phyloP scores from a whole-genome alignment of 176 grass and related monocot genomes.

The Oryza nivara region DNA sequence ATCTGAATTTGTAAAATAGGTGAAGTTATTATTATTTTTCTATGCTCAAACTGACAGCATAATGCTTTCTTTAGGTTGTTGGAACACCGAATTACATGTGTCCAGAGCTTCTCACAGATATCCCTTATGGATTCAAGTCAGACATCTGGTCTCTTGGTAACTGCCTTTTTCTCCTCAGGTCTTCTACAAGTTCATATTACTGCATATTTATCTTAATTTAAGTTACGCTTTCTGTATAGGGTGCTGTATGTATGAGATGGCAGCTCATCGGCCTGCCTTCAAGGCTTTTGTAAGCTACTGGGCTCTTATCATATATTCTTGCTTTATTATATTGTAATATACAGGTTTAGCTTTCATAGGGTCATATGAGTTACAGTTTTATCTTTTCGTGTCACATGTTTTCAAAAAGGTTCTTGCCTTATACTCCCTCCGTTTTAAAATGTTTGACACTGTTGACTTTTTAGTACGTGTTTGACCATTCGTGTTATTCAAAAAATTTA shows the following conservation, averaged over 20 bases:
- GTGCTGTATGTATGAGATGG: conserved; percentile 99
- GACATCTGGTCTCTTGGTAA: conserved; percentile 99
- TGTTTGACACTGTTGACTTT: too few species aligned
- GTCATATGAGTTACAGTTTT: conserved; percentile 28
- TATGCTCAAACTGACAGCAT: background rate
- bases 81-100: conserved; percentile 99
- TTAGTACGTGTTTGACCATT: too few species aligned
- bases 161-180: conserved; percentile 44
- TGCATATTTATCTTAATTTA: conserved; percentile 5
- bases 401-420: background rate
- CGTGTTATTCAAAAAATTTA: too few species aligned
- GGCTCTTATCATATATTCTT: conserved; percentile 44
- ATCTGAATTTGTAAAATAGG: conserved; percentile 24
- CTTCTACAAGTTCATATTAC: conserved; percentile 4
- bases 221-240: conserved; percentile 53
- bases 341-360: background rate
- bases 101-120: conserved; percentile 94
- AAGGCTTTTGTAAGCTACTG: conserved; percentile 77
- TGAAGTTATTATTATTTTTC: background rate
- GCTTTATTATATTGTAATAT: conserved; percentile 1
- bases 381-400: background rate
- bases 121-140: conserved; percentile 98
- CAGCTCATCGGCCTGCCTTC: conserved; percentile 96
- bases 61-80: conserved; percentile 67
- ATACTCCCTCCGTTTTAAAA: too few species aligned